A percentile compares a stretch with the other conserved stretches of the same genome.
These are phyloP conservation scores for Cornus suecica DNA, from an alignment of 148 eudicot genomes.

Conservation along the genomic window DNA sequence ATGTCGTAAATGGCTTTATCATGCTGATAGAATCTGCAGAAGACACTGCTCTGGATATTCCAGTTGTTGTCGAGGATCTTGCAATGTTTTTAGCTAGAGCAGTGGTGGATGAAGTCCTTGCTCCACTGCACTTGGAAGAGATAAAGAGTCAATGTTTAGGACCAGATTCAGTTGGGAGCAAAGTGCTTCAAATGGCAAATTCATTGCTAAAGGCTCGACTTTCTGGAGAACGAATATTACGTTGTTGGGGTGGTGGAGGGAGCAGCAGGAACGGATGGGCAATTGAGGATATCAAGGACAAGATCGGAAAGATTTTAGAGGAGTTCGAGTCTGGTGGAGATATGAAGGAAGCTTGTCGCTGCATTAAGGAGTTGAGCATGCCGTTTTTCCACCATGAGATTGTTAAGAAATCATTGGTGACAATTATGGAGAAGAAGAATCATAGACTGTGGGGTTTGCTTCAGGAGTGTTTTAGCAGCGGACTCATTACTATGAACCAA, in stretches of 20 bases:
- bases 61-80: constrained; percentile 38
- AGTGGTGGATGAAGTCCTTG: constrained; percentile 38
- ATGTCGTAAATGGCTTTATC: constrained; percentile 34
- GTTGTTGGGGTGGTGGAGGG: constrained; percentile 55
- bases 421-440: too few species aligned
- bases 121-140: constrained; percentile 42
- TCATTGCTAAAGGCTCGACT: constrained; percentile 38
- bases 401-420: too few species aligned
- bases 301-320: constrained; percentile 32
- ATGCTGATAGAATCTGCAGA: constrained; percentile 40
- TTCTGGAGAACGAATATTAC: constrained; percentile 38
- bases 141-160: constrained; percentile 25
- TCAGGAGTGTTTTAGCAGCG: too few species aligned
- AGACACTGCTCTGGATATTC: constrained; percentile 42
- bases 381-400: too few species aligned
- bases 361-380: constrained; percentile 31
- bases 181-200: constrained; percentile 36
- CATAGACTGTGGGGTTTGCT: too few species aligned
- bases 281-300: constrained; percentile 37
- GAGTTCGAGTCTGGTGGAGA: constrained; percentile 48
- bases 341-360: constrained; percentile 34
- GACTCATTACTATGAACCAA: too few species aligned
- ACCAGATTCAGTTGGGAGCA: constrained; percentile 21
- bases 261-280: constrained; percentile 37
- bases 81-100: constrained; percentile 42